Evolutionary conservation across 257 asterid genomes (phyloP).

Genomic region (Asclepias syriaca): DNA sequence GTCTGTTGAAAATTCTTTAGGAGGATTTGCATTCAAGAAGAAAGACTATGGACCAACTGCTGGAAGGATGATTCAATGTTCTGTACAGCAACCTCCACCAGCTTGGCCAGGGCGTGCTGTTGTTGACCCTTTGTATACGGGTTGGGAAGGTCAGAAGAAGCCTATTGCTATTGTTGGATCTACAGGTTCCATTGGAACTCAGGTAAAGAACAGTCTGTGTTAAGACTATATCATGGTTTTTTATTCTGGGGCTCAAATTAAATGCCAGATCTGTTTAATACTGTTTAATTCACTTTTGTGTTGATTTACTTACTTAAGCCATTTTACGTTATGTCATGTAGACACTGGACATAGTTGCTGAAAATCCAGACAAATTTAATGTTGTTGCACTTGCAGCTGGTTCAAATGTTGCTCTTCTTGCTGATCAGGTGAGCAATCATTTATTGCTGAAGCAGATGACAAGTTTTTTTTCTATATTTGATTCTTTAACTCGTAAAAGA

Average conservation of each 20-base stretch:
- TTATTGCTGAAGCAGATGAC: not conserved
- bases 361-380: conserved; percentile 83
- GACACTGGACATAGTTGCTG: conserved; percentile 95
- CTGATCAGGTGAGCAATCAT: conserved; percentile 68
- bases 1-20: conserved; percentile 30
- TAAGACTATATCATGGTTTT: not conserved
- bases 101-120: conserved; percentile 98
- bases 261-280: not conserved
- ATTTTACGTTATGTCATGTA: conserved; percentile 32
- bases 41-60: conserved; percentile 43
- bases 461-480: not conserved
- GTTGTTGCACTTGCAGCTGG: conserved; percentile 99
- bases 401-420: conserved; percentile 94
- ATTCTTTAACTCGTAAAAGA: not conserved
- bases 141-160: conserved; percentile 93
- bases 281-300: not conserved
- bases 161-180: conserved; percentile 95
- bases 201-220: conserved; percentile 41
- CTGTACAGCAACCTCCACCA: conserved; percentile 67
- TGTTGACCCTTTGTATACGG: conserved; percentile 49
- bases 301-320: conserved; percentile 1
- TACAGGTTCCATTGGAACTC: conserved; percentile 98
- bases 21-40: conserved; percentile 57
- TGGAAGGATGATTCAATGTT: conserved; percentile 60
- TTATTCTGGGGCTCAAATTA: not conserved